phyloP scores from a whole-genome alignment of 2,329 filamentous ascomycete genomes.

The Penicillium polonicum region DNA sequence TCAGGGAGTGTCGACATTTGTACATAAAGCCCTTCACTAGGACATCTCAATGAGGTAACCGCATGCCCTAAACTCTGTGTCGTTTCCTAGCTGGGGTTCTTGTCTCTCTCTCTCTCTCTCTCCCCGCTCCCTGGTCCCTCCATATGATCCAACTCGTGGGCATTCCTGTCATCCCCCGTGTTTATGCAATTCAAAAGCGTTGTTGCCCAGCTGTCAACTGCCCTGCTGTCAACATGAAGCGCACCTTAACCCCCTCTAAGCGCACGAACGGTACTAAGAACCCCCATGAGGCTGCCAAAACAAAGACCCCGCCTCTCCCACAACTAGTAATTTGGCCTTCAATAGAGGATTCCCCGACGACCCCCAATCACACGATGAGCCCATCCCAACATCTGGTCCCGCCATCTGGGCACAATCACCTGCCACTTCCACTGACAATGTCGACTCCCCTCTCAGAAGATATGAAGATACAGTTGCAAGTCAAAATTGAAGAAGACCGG shows the following conservation, averaged over 20 bases:
- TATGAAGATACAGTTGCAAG: constrained; percentile 69
- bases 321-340: neutral
- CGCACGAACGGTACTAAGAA: neutral
- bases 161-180: neutral
- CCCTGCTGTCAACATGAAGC: neutral
- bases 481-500: constrained; percentile 69
- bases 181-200: neutral
- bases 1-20: too few species aligned
- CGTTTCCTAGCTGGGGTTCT: neutral
- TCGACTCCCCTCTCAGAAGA: constrained; percentile 55
- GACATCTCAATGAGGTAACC: neutral
- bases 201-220: neutral
- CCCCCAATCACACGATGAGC: neutral
- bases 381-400: constrained; percentile 17
- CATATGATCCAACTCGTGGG: neutral
- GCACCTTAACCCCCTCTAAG: neutral
- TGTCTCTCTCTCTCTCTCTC: neutral
- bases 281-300: neutral
- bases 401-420: constrained; percentile 34
- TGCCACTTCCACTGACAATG: constrained; percentile 25
- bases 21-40: too few species aligned
- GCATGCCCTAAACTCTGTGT: neutral
- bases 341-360: neutral
- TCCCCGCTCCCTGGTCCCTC: neutral
- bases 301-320: neutral